These are phyloP conservation scores for Trametes polyzona DNA, from an alignment of 1,284 basidiomycete species.

Conservation along the genomic window DNA sequence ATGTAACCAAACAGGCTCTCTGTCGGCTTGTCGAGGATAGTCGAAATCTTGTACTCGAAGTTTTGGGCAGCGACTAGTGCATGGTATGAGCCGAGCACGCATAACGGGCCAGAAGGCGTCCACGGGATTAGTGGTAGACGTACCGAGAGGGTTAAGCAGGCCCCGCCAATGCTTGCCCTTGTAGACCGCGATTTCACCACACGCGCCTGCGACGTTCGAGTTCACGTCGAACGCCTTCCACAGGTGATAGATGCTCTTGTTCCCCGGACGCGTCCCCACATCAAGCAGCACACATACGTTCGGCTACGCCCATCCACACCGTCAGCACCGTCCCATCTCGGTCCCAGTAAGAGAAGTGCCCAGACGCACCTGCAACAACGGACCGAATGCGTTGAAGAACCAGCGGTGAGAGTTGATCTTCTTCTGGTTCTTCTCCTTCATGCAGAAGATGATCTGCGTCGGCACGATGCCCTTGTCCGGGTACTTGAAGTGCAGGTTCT, in stretches of 20 bases:
- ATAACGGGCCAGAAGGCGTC: no score
- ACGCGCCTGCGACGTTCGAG: constrained; percentile 92
- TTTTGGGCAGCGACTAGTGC: constrained; percentile 90
- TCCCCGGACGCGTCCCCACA: constrained; percentile 88
- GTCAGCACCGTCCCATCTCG: neutral
- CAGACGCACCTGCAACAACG: constrained; percentile 64
- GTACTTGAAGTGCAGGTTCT: constrained; percentile 91
- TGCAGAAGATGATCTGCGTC: constrained; percentile 88
- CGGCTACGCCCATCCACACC: constrained; percentile 49
- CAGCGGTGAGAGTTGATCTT: constrained; percentile 96
- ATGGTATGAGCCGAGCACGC: neutral
- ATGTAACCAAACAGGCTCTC: constrained; percentile 95
- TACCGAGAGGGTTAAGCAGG: constrained; percentile 85
- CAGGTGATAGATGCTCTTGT: constrained; percentile 87
- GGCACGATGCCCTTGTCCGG: constrained; percentile 96
- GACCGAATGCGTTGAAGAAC: constrained; percentile 93
- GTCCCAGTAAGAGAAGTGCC: no score
- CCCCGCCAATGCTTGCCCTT: constrained; percentile 88
- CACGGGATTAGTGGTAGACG: constrained; percentile 29
- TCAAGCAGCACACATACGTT: constrained; percentile 91
- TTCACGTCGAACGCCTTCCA: constrained; percentile 97
- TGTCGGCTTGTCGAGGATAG: constrained; percentile 94
- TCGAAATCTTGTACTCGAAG: constrained; percentile 93
- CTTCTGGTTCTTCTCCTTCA: constrained; percentile 96
- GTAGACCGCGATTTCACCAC: constrained; percentile 93